Evolutionary conservation across 768 basidiomycete genomes (phyloP).

Genomic region (Strobilomyces dryophilus): DNA sequence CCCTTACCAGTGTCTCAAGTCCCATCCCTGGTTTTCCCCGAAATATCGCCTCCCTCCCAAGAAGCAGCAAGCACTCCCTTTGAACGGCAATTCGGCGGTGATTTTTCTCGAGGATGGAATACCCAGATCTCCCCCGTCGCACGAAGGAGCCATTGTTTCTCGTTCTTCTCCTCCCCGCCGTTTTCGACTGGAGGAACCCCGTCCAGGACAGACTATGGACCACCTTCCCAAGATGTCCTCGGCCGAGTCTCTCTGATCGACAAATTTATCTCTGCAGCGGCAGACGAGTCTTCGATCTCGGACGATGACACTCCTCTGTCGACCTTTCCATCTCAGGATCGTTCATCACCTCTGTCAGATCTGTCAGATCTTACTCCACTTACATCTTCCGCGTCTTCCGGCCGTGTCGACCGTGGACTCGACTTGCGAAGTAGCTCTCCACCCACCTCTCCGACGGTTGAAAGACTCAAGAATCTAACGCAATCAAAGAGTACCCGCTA

Average conservation of each 20-base stretch:
- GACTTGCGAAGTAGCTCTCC: slow-evolving; percentile 12
- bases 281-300: slow-evolving; percentile 7
- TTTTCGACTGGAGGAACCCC: neutral
- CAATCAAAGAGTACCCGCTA: neutral
- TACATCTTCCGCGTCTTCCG: slow-evolving; percentile 21
- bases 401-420: neutral
- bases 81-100: slow-evolving; percentile 24
- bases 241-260: slow-evolving; percentile 25
- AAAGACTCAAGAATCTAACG: neutral
- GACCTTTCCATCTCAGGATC: slow-evolving; percentile 6
- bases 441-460: slow-evolving; percentile 16
- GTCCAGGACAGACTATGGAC: neutral
- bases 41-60: slow-evolving; percentile 27
- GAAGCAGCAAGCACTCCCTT: slow-evolving; percentile 26
- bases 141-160: slow-evolving; percentile 2
- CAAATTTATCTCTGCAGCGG: slow-evolving; percentile 26
- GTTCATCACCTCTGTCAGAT: slow-evolving; percentile 24
- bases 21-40: slow-evolving; percentile 17
- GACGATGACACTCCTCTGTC: neutral
- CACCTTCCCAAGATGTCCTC: neutral
- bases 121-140: slow-evolving; percentile 23
- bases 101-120: slow-evolving; percentile 20
- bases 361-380: slow-evolving; percentile 29
- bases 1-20: slow-evolving; percentile 19
- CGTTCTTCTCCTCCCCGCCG: neutral